Base-by-base conservation (phyloP, 441 rosid genomes). In the Brassica balearica region DNA sequence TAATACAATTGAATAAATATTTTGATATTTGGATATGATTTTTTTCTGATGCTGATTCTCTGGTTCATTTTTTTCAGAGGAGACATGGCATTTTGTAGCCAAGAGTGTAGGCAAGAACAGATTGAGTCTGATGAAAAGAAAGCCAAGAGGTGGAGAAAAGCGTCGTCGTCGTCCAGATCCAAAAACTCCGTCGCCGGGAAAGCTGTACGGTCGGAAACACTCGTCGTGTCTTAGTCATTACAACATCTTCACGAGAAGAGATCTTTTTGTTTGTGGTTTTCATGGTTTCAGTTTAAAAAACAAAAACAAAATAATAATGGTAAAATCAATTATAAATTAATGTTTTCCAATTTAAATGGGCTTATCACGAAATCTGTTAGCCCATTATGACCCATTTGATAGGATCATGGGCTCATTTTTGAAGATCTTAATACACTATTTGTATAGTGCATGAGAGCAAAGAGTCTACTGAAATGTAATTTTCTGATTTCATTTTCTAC, bases 91-190 rank as follows among this genome's bases (percentile, higher is more conserved):
- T 94, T 92, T 55, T 94, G 98, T 77, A 94, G 95, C 88, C 82
- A 89, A 71, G 98, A 92, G 81, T 94, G 97, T 85, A 87, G 97
- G 60, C 85, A 91, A 84, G 92, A 92, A 69, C 98, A 87, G 61
- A 92, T 95, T 68, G 97, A 91, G 68, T 70, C 81, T 10, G 98
- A 92, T 59, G 94, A 88, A 66, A 71, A 79, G 0, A 80, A 78
- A 17, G 88, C 81, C 75, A 91, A 77, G 83, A 89, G 70, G 25
- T 82, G 83, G 90, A 87, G 75, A 68, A 14, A 78, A 53, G 74
- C 86, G 0, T 83, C 94, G 19, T 77, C 94, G 11, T 78, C 86
- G 19, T 79, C 87, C 1, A 92, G 84, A 3, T 32, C 88, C 1
- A 78, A 86, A 36, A 81, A 71, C 66, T 70, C 86, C 5, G 43